Evolutionary conservation across 2,329 filamentous ascomycete genomes (phyloP).

Genomic region (Colletotrichum sp.): DNA sequence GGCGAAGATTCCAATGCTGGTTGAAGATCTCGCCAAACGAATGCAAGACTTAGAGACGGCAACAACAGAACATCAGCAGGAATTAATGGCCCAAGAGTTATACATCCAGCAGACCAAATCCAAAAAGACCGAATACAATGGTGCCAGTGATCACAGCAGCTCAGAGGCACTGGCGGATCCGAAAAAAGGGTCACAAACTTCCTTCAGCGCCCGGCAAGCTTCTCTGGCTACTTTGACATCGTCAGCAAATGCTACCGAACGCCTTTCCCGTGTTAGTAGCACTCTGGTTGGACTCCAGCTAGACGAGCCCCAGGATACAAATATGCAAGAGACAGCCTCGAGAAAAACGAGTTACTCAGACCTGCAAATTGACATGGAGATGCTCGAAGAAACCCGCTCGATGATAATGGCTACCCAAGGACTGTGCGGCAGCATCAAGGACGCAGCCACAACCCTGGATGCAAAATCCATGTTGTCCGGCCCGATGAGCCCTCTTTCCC

Average conservation of each 20-base stretch:
- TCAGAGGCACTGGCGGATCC: accelerated
- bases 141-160: accelerated
- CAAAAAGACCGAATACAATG: not conserved
- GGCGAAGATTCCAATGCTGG: not conserved
- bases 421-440: not conserved
- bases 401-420: not conserved
- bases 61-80: not conserved
- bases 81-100: not conserved
- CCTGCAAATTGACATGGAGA: not conserved
- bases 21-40: not conserved
- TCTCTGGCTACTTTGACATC: not conserved
- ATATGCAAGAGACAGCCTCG: not conserved
- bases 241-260: not conserved
- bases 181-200: not conserved
- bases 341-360: not conserved
- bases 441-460: not conserved
- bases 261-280: not conserved
- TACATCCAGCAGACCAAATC: not conserved
- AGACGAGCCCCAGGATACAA: not conserved
- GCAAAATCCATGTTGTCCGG: not conserved
- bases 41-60: not conserved
- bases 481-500: not conserved
- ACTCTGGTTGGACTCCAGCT: not conserved
- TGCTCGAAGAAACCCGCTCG: not conserved
- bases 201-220: not conserved